Evolutionary conservation across 345 rosid genomes (phyloP).

Genomic region (Citrus trifoliata): DNA sequence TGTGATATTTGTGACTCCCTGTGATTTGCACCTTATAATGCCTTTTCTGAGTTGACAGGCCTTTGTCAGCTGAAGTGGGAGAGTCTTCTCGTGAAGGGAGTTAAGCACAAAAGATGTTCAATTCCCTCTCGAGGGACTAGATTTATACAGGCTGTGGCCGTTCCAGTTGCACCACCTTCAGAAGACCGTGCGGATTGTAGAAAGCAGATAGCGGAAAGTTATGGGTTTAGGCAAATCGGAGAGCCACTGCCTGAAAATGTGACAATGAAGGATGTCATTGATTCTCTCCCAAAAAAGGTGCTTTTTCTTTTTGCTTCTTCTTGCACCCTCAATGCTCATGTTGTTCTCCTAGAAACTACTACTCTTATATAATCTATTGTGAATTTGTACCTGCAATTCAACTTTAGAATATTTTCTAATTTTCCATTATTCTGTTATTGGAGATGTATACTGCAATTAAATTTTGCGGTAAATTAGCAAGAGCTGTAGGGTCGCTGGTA

Average conservation of each 20-base stretch:
- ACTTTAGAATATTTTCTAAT: background rate
- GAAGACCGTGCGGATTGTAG: slow-evolving; percentile 56
- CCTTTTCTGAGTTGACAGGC: slow-evolving; percentile 42
- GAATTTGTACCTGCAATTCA: background rate
- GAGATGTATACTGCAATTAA: background rate
- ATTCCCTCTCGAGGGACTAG: slow-evolving; percentile 33
- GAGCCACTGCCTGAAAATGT: slow-evolving; percentile 79
- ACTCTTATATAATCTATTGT: background rate
- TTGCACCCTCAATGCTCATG: background rate
- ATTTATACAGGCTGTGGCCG: slow-evolving; percentile 56
- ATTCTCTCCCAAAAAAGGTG: slow-evolving; percentile 84
- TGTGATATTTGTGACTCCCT: slow-evolving; percentile 1
- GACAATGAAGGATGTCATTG: slow-evolving; percentile 67
- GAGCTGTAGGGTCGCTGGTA: background rate
- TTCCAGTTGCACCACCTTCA: slow-evolving; percentile 57
- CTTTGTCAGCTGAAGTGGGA: slow-evolving; percentile 43
- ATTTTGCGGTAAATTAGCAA: background rate
- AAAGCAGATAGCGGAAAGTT: slow-evolving; percentile 64
- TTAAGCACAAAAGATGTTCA: slow-evolving; percentile 24
- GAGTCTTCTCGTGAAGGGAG: slow-evolving; percentile 35
- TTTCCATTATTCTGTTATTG: background rate
- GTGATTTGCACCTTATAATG: slow-evolving; percentile 2
- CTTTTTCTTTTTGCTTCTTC: background rate
- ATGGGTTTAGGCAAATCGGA: slow-evolving; percentile 87
- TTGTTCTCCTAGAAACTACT: slow-evolving; percentile 1